Percentiles rank a stretch among this genome's conserved stretches.
Evolutionary conservation across 257 asterid species (phyloP).

Genomic region (Oldenlandia corymbosa): DNA sequence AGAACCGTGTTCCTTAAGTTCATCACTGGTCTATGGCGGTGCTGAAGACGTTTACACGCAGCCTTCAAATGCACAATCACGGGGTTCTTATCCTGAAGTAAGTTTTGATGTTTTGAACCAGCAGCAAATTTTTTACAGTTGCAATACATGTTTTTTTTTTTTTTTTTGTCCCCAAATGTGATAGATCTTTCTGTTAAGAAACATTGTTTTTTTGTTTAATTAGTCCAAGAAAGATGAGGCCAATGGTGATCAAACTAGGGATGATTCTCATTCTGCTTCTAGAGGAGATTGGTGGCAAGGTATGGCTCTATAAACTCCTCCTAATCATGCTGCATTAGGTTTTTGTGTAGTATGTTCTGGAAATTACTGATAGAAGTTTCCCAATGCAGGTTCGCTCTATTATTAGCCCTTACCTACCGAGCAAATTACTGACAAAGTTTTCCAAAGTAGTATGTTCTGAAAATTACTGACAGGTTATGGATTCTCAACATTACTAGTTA

Average conservation of each 20-base stretch:
- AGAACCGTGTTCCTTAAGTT: constrained; percentile 44
- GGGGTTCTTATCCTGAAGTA: constrained; percentile 23
- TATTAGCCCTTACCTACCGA: constrained; percentile 24
- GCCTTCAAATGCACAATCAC: constrained; percentile 27
- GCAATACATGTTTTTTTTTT: too few relatives aligned
- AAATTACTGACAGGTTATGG: constrained; percentile 11
- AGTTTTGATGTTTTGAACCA: constrained; percentile 13
- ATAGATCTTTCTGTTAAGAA: constrained; percentile 3
- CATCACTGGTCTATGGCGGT: constrained; percentile 49
- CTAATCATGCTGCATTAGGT: too few relatives aligned
- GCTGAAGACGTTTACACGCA: constrained; percentile 43
- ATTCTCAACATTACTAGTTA: constrained; percentile 18
- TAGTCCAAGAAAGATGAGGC: constrained; percentile 37
- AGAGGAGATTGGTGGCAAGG: constrained; percentile 64
- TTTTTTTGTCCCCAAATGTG: too few relatives aligned
- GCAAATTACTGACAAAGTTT: too few relatives aligned
- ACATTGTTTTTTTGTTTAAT: constrained; percentile 12
- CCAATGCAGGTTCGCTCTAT: constrained; percentile 43
- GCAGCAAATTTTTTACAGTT: neutral
- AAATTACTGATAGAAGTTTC: neutral
- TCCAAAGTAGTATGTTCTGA: too few relatives aligned
- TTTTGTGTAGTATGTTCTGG: neutral
- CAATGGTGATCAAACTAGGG: constrained; percentile 28
- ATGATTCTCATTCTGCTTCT: constrained; percentile 28
- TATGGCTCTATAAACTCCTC: constrained; percentile 6